Evolutionary conservation across 139 green algal species (phyloP).

Genomic region (Chlamydomonas sphaeroides): DNA sequence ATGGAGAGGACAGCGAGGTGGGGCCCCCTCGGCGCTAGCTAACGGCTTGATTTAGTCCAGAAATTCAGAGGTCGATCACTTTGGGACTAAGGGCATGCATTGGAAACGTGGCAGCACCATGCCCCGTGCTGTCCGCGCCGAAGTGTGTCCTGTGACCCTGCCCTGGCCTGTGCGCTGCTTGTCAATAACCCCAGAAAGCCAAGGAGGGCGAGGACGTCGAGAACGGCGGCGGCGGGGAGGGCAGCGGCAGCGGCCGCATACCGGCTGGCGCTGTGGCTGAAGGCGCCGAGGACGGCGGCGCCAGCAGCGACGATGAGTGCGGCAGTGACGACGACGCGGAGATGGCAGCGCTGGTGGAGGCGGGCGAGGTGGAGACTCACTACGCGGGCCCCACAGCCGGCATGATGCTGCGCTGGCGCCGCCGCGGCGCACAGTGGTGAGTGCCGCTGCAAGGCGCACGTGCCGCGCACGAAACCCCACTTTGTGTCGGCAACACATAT

Average conservation of each 20-base stretch:
- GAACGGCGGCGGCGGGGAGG: not conserved
- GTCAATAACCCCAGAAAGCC: slow-evolving; percentile 12
- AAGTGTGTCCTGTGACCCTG: no score
- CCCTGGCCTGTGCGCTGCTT: not conserved
- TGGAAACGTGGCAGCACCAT: no score
- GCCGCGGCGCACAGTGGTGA: slow-evolving; percentile 17
- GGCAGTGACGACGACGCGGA: not conserved
- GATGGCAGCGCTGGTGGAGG: slow-evolving; percentile 7
- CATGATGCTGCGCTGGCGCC: slow-evolving; percentile 27
- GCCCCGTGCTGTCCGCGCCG: no score
- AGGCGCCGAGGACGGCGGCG: not conserved
- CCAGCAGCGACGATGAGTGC: slow-evolving; percentile 3
- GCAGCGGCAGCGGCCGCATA: not conserved
- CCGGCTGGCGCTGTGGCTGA: not conserved
- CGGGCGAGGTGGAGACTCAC: slow-evolving; percentile 19
- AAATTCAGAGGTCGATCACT: no score
- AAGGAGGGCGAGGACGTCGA: not conserved
- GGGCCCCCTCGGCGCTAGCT: no score
- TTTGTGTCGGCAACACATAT: no score
- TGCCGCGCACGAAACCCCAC: no score
- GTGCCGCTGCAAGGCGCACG: no score
- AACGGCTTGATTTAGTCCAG: no score
- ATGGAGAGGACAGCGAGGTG: slow-evolving; percentile 45
- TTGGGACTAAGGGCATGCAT: no score
- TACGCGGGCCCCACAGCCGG: not conserved